Percentiles rank a stretch among this genome's conserved stretches.
These are phyloP conservation scores for Penicillium sp. DNA, from an alignment of 2,329 filamentous ascomycete genomes.

Conservation along the genomic window DNA sequence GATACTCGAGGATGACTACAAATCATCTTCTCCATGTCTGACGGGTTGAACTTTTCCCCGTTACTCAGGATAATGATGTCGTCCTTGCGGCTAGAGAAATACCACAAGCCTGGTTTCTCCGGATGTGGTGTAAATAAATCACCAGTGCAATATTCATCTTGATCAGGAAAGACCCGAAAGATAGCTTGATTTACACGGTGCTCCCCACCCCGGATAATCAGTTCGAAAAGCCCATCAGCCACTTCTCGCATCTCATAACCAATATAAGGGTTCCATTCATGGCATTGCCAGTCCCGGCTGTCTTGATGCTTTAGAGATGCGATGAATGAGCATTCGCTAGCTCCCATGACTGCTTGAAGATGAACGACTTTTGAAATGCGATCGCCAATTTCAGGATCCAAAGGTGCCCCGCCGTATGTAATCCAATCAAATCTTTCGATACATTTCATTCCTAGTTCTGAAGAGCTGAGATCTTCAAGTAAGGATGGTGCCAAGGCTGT, in stretches of 20 bases:
- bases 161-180: constrained; percentile 36
- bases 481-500: not conserved
- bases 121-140: constrained; percentile 44
- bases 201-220: constrained; percentile 17
- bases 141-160: constrained; percentile 37
- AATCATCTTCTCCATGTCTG: constrained; percentile 41
- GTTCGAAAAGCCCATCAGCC: constrained; percentile 21
- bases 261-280: constrained; percentile 26
- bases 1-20: constrained; percentile 34
- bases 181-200: constrained; percentile 24
- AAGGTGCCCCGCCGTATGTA: constrained; percentile 14
- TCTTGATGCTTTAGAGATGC: constrained; percentile 9
- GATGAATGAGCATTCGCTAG: constrained; percentile 14
- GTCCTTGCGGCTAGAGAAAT: constrained; percentile 42
- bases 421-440: not conserved
- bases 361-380: not conserved
- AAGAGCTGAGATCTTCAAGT: constrained; percentile 2
- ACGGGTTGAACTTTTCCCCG: constrained; percentile 50
- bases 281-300: constrained; percentile 24
- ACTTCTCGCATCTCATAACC: constrained; percentile 20
- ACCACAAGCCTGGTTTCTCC: constrained; percentile 37
- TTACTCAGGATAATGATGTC: constrained; percentile 48
- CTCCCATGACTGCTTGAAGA: constrained; percentile 5
- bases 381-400: constrained; percentile 9
- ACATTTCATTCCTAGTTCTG: constrained; percentile 1